Base-by-base conservation (phyloP, 495 filamentous ascomycete species). In the Talaromyces ruber region DNA sequence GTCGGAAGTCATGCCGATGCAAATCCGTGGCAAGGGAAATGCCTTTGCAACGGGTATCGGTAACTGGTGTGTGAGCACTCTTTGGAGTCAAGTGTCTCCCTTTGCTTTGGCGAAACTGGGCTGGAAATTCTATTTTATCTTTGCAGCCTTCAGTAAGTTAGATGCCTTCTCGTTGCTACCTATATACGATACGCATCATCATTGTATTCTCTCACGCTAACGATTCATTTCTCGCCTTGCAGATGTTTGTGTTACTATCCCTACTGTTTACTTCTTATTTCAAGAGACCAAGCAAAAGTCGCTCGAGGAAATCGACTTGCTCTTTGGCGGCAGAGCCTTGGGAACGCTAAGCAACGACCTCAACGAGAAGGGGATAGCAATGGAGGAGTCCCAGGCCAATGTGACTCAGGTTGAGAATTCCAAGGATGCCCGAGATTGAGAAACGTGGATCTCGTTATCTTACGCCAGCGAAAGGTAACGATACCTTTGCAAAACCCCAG, bases 271-370 rank as follows among this genome's bases (percentile, higher is more conserved):
- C 65, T 76, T 84, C 67, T 71, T 81, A 37, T 84, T 83, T 66
- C 77, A 76, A 52, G 82, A 86, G 66, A 84, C 82, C 0, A 84
- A 82, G 56, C 76, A 80, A 58, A 72, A 84, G 39, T 75, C 75
- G 0, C 67, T 86, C 1, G 83, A 86, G 62, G 81, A 83, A 59
- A 84, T 84, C 62, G 82, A 86, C 72, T 55, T 81, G 18, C 65
- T 84, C 32, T 83, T 85, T 68, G 82, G 77, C 0, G 77, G 77
- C 51, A 66, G 78, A 1, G 75, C 79, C 3, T 64, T 81, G 21
- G 79, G 79, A 6, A 69, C 69, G 1, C 64, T 80, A 54, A 74
- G 76, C 2, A 72, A 77, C 47, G 68, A 78, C 53, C 64, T 76
- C 25, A 52, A 68, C 22, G 62, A 62, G 55, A 70, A 70, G 53